These are phyloP conservation scores for Kokia cookei DNA, from an alignment of 441 rosid species.

Conservation along the genomic window DNA sequence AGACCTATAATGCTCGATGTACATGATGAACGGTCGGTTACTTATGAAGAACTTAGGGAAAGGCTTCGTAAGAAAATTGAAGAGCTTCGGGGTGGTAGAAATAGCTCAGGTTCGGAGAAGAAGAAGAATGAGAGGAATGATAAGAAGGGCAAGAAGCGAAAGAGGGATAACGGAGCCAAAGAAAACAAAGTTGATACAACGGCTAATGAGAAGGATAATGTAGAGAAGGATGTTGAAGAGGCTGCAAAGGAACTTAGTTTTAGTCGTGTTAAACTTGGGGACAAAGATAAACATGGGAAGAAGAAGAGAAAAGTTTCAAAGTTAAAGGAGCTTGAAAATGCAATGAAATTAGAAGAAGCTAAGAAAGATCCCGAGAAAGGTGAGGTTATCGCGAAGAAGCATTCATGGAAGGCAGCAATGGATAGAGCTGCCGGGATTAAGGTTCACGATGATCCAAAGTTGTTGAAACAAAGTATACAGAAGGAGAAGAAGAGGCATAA, in stretches of 20 bases:
- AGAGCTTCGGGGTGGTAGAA: slow-evolving; percentile 57
- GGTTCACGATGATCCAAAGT: slow-evolving; percentile 71
- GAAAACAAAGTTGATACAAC: slow-evolving; percentile 13
- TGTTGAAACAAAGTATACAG: slow-evolving; percentile 65
- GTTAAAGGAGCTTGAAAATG: slow-evolving; percentile 45
- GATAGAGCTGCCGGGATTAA: slow-evolving; percentile 73
- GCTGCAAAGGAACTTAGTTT: slow-evolving; percentile 68
- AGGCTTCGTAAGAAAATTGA: slow-evolving; percentile 56
- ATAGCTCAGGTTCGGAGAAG: slow-evolving; percentile 27
- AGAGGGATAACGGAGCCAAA: slow-evolving; percentile 40
- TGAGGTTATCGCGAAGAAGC: slow-evolving; percentile 43
- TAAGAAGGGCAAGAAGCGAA: slow-evolving; percentile 36
- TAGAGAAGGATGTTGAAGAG: slow-evolving; percentile 49
- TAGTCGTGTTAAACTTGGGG: slow-evolving; percentile 61
- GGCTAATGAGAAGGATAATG: slow-evolving; percentile 28
- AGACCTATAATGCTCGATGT: slow-evolving; percentile 27
- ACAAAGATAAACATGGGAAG: slow-evolving; percentile 34
- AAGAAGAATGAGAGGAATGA: slow-evolving; percentile 28
- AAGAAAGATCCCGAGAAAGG: slow-evolving; percentile 63
- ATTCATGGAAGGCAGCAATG: slow-evolving; percentile 65
- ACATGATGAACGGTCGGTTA: slow-evolving; percentile 29
- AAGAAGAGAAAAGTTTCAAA: slow-evolving; percentile 43
- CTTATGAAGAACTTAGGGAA: slow-evolving; percentile 73
- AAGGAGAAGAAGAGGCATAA: slow-evolving; percentile 62
- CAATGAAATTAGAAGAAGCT: slow-evolving; percentile 33